Base-by-base conservation (phyloP, 192 early-diverging fungal species). In the Mortierella hygrophila region DNA sequence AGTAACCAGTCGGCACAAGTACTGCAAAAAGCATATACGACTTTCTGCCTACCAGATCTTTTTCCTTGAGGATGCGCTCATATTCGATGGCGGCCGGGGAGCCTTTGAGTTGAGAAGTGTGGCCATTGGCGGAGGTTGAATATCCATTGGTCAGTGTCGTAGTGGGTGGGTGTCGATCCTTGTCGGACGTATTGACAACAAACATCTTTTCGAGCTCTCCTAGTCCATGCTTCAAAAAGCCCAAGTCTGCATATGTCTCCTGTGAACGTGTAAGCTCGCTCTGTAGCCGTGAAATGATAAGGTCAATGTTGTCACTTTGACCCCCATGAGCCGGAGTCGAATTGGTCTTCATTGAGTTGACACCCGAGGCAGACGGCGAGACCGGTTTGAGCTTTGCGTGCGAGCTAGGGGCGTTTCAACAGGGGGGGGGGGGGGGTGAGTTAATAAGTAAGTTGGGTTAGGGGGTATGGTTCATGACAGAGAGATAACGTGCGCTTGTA, bases 221-320 rank as follows among this genome's bases (percentile, higher is more conserved):
- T 5, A 86, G 15, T 16, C 84, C 71, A 13, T 86, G 84, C 68
- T 81, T 86, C 29, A 86, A 60, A 38, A 80, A 76, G 0, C 79
- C 84, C n/a, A 86, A 46, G 35, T 86, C 84, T 21, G 79, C 71
- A 74, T 81, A 77, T 6, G 84, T 86, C 49, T 86, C 84, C 57
- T 86, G 84, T 44, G 84, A 80, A 4, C 84, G 78, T 20, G 76
- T 77, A 15, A 86, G 84, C n/a, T 86, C 84, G 21, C 74, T 86
- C 76, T 86, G 84, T 18, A 86, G 41, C 44, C 84, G 18, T 38
- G 84, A 81, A 49, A 86, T 73, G 60, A 86, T 86, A 9, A 86
- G 68, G 47, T 85, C 83, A 40, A 85, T 85, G 68, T 85, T 85
- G 46, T 80, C 83, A 16, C 78, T 85, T 54, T 76, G 83, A 5